A percentile compares a stretch with the other conserved stretches of the same genome.
These are phyloP conservation scores for Acer negundo DNA, from an alignment of 345 rosid species.

Conservation along the genomic window DNA sequence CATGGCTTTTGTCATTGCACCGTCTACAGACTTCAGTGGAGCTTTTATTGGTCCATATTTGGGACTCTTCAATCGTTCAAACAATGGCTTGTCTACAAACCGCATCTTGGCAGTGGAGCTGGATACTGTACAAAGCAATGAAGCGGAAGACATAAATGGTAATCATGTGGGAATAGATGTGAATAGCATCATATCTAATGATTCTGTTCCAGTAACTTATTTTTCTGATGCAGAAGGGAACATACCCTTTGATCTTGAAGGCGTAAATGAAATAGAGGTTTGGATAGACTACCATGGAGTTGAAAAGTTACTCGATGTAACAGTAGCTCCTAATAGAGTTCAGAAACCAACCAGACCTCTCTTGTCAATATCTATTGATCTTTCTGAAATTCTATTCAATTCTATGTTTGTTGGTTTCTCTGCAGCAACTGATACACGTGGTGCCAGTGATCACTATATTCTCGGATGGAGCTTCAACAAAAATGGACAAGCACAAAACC, in stretches of 20 bases:
- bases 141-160: not conserved
- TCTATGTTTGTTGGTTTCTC: slow-evolving; percentile 31
- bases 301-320: slow-evolving; percentile 31
- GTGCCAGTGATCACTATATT: slow-evolving; percentile 42
- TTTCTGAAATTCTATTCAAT: slow-evolving; percentile 27
- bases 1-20: slow-evolving; percentile 27
- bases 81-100: slow-evolving; percentile 18
- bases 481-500: slow-evolving; percentile 45
- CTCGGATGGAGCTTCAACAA: slow-evolving; percentile 67
- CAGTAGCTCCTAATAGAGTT: slow-evolving; percentile 25
- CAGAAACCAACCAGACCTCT: slow-evolving; percentile 41
- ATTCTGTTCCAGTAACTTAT: slow-evolving; percentile 35
- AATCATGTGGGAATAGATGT: slow-evolving; percentile 47
- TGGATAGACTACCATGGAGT: slow-evolving; percentile 57
- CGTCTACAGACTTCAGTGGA: slow-evolving; percentile 10
- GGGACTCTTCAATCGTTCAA: slow-evolving; percentile 46
- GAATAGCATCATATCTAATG: slow-evolving; percentile 34
- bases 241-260: slow-evolving; percentile 19
- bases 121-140: not conserved
- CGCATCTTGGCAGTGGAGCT: slow-evolving; percentile 51
- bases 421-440: slow-evolving; percentile 45
- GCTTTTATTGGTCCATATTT: slow-evolving; percentile 29
- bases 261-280: slow-evolving; percentile 40
- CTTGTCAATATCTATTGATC: slow-evolving; percentile 26
- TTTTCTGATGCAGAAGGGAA: slow-evolving; percentile 23